Conservation (phyloP, 108 stramenopile species). For the Cyclotella cryptica region DNA sequence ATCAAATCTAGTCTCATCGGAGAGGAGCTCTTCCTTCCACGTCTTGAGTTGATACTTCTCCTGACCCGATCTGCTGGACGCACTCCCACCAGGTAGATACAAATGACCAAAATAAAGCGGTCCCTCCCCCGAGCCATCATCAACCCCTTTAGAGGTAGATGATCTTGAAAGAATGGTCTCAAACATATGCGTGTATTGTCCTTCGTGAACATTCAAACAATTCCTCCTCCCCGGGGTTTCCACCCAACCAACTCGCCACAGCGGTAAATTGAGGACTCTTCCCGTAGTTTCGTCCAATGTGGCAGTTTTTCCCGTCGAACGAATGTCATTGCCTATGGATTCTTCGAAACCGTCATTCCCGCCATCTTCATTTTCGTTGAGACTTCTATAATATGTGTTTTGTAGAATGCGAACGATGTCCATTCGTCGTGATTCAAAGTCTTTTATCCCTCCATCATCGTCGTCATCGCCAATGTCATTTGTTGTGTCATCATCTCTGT, state of each 20-base stretch:
- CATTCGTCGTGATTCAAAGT: conserved; percentile 40
- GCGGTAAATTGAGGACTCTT: conserved; percentile 55
- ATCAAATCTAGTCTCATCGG: conserved; percentile 40
- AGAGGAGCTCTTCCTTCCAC: conserved; percentile 48
- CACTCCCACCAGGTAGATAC: conserved; percentile 48
- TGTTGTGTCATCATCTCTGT: not conserved
- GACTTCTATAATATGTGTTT: conserved; percentile 40
- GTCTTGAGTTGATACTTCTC: conserved; percentile 31
- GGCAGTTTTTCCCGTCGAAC: not conserved
- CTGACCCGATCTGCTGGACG: not conserved
- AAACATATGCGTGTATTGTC: conserved; percentile 80
- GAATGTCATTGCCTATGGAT: not conserved
- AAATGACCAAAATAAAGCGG: conserved; percentile 78
- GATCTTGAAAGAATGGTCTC: conserved; percentile 60
- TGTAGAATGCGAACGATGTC: conserved; percentile 45
- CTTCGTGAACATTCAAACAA: conserved; percentile 77
- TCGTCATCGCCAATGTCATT: conserved; percentile 17
- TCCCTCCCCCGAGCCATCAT: conserved; percentile 15
- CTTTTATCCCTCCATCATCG: not conserved
- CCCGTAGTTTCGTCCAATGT: conserved; percentile 52
- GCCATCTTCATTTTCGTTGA: conserved; percentile 21
- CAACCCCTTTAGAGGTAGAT: not conserved
- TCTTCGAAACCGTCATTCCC: not conserved
- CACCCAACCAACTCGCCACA: conserved; percentile 77
- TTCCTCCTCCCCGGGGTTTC: conserved; percentile 83